phyloP scores from a whole-genome alignment of 2,329 filamentous ascomycete genomes.

The Aureobasidium lini region DNA sequence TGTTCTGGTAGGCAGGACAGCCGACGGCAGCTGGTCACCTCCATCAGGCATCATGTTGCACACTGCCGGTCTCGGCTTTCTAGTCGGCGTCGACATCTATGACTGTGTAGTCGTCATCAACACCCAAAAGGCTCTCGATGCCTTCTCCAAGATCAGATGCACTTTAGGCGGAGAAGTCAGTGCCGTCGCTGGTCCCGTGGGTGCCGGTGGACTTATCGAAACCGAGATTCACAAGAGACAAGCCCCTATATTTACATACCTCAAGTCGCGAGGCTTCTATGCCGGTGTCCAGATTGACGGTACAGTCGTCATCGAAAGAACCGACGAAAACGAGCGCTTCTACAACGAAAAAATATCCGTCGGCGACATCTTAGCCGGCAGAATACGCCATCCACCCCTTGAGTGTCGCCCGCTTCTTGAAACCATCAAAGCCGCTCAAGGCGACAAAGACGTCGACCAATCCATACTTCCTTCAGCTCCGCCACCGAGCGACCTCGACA shows the following conservation, averaged over 20 bases:
- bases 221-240: conserved; percentile 52
- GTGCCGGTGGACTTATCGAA: conserved; percentile 62
- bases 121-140: conserved; percentile 72
- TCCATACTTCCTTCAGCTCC: conserved; percentile 60
- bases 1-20: conserved; percentile 73
- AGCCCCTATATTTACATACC: conserved; percentile 72
- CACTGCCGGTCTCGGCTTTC: conserved; percentile 79
- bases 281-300: conserved; percentile 82
- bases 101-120: conserved; percentile 93
- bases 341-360: conserved; percentile 62
- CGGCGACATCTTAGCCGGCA: conserved; percentile 56
- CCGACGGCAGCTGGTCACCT: conserved; percentile 83
- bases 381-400: conserved; percentile 48
- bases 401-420: conserved; percentile 60
- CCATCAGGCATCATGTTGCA: conserved; percentile 88
- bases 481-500: conserved; percentile 66
- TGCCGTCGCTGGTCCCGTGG: conserved; percentile 68
- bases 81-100: conserved; percentile 89
- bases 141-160: conserved; percentile 70
- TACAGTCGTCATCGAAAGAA: conserved; percentile 75
- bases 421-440: conserved; percentile 82
- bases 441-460: conserved; percentile 66
- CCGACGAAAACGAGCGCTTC: conserved; percentile 82
- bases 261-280: conserved; percentile 85
- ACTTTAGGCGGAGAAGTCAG: conserved; percentile 77